These are phyloP conservation scores for Solanum appendiculatum DNA, from an alignment of 257 asterid genomes.

Conservation along the genomic window DNA sequence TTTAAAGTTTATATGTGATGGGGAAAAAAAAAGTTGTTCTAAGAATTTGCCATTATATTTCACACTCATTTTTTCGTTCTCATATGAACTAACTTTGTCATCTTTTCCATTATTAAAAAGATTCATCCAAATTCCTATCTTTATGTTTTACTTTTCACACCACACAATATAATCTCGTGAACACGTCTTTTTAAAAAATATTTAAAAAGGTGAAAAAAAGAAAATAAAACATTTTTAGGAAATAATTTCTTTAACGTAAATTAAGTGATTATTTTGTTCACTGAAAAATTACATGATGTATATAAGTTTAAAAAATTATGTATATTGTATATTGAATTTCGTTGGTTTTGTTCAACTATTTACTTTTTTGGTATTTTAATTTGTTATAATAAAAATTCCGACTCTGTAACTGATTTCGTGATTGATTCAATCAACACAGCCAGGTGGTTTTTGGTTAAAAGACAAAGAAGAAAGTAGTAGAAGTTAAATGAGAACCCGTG, in stretches of 20 bases:
- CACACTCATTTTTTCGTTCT: not conserved
- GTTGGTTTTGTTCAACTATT: rapidly evolving
- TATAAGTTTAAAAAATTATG: too few relatives aligned
- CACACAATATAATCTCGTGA: constrained; percentile 3
- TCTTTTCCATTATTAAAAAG: not conserved
- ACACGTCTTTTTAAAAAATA: not conserved
- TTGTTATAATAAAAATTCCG: not conserved
- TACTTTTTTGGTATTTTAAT: too few relatives aligned
- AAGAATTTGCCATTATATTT: not conserved
- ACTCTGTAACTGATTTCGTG: not conserved
- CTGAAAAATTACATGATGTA: too few relatives aligned
- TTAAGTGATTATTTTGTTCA: too few relatives aligned
- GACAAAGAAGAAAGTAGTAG: not conserved
- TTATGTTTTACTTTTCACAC: not conserved
- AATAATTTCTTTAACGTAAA: not conserved
- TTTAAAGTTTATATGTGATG: not conserved
- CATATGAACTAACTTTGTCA: not conserved
- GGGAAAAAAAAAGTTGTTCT: not conserved
- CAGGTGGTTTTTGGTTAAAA: not conserved
- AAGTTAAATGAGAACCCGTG: not conserved
- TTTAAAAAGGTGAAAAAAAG: not conserved
- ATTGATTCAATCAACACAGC: not conserved
- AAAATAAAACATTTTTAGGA: too few relatives aligned
- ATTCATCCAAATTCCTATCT: not conserved
- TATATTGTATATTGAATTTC: not conserved